Base-by-base conservation (phyloP, 176 grass and related monocot species). In the Oryza glumipatula region DNA sequence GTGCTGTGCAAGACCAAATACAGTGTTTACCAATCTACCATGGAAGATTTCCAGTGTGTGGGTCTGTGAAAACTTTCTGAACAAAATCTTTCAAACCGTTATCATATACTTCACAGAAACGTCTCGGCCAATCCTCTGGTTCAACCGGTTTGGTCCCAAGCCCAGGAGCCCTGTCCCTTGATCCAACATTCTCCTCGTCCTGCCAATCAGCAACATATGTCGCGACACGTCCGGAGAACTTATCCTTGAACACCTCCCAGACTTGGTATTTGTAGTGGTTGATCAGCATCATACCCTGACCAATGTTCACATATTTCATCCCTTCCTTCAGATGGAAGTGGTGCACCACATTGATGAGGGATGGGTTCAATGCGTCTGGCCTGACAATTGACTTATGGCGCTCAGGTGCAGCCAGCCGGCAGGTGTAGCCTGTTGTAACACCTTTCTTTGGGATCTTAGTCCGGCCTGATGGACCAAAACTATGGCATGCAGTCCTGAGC, bases 191-290 rank as follows among this genome's bases (percentile, higher is more conserved):
- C 67, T 99, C 96, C 71, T 99, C 89, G 0, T 94, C 94, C 76
- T 92, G 85, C 96, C 96, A 99, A 89, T 99, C 96, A 0, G 94
- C 88, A 49, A 99, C 96, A 47, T 99, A 99, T 44, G 96, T 99
- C 0, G 96, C 96, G 0, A 99, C 96, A 43, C 96, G 86, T 13
- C 96, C 77, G 17, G 89, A 84, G 44, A 99, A 99, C 82, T 99
- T 99, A 15, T 99, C 96, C 75, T 99, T 99, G 86, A 99, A 99
- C 80, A 96, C 93, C 80, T 99, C 91, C 96, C 96, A 99, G 26
- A 90, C 96, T 84, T 99, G 96, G 71, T 96, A 99, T 76, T 99
- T 99, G 67, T 96, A 99, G 77, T 99, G 96, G 72, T 99, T 99
- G 92, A 99, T 94, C 71, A 94, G 70, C 88, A 99, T 92, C 11